Evolutionary conservation across 2,329 filamentous ascomycete genomes (phyloP).

Genomic region (Colletotrichum lindemuthianum): DNA sequence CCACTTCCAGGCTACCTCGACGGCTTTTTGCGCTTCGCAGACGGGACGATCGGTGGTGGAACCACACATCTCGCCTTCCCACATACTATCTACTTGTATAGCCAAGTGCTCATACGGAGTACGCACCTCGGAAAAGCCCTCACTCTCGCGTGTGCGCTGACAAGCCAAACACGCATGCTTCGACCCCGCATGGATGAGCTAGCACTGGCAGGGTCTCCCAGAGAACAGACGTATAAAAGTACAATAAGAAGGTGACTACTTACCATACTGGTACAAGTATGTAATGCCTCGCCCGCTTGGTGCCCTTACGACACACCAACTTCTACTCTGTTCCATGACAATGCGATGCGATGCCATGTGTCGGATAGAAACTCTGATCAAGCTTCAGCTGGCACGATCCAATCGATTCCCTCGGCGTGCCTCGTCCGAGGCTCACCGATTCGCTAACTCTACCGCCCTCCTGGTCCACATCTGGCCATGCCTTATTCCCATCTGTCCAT

Average conservation of each 20-base stretch:
- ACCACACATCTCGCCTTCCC: conserved; percentile 2
- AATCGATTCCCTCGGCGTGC: background rate
- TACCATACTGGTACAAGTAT: background rate
- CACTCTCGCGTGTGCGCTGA: background rate
- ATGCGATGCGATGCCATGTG: conserved; percentile 20
- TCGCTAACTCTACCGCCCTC: conserved; percentile 4
- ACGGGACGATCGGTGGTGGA: conserved; percentile 20
- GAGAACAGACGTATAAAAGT: background rate
- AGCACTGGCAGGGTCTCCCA: conserved; percentile 15
- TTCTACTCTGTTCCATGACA: background rate
- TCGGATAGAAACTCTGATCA: conserved; percentile 21
- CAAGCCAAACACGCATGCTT: conserved; percentile 13
- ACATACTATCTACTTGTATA: too few relatives aligned
- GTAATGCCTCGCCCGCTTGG: conserved; percentile 6
- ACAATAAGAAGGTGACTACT: background rate
- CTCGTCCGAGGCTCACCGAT: conserved; percentile 3
- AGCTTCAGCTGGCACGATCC: background rate
- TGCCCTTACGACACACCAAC: background rate
- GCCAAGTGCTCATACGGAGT: too few relatives aligned
- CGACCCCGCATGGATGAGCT: conserved; percentile 17
- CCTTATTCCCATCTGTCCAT: conserved; percentile 11
- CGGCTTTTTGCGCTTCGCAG: background rate
- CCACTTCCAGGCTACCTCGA: background rate
- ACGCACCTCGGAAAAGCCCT: too few relatives aligned
- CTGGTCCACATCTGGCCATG: background rate